Percentiles rank a stretch among this genome's conserved stretches.
These are phyloP conservation scores for Toxicodendron radicans DNA, from an alignment of 345 rosid genomes.

Conservation along the genomic window DNA sequence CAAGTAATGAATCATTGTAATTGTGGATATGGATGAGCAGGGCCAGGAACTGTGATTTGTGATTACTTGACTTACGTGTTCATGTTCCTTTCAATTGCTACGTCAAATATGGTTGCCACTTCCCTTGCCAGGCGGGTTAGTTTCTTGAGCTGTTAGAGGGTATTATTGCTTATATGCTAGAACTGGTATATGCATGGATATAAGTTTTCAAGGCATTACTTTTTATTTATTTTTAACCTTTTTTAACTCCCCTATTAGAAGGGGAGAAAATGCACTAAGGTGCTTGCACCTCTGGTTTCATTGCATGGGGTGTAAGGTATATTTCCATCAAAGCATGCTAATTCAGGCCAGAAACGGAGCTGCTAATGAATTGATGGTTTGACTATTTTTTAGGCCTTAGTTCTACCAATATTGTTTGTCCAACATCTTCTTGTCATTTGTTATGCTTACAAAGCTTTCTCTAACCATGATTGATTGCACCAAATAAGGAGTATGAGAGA, in stretches of 20 bases:
- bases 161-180: not conserved
- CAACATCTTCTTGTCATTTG: not conserved
- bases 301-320: not conserved
- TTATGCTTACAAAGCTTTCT: not conserved
- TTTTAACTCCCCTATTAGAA: not conserved
- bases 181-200: not conserved
- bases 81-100: constrained; percentile 91
- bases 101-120: constrained; percentile 93
- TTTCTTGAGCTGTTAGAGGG: not conserved
- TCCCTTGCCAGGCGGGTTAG: constrained; percentile 82
- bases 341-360: not conserved
- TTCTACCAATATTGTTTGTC: not conserved
- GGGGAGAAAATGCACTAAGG: not conserved
- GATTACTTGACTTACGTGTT: constrained; percentile 71
- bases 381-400: not conserved
- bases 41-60: constrained; percentile 91
- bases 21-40: constrained; percentile 40
- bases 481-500: not conserved
- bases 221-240: not conserved
- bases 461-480: not conserved
- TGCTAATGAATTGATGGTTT: not conserved
- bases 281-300: constrained; percentile 2
- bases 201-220: not conserved
- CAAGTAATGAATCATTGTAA: constrained; percentile 1
- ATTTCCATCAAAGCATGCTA: not conserved